Conservation (phyloP, 2,329 filamentous ascomycete species). For the Colletotrichum neosansevieriae region DNA sequence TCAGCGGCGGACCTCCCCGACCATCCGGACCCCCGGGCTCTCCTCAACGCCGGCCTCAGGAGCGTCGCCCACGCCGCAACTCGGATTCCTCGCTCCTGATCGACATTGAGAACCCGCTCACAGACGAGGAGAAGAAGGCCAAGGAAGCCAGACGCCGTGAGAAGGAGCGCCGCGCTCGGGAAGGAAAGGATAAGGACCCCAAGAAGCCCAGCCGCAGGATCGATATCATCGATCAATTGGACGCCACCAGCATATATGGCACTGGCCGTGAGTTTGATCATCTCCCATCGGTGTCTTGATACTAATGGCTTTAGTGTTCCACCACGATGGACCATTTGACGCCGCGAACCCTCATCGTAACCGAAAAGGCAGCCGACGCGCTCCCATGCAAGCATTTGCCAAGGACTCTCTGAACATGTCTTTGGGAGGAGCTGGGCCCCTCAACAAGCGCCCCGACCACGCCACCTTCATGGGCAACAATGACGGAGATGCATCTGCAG, state of each 20-base stretch:
- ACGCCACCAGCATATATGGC: conserved; percentile 96
- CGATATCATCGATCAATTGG: conserved; percentile 95
- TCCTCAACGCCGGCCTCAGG: conserved; percentile 52
- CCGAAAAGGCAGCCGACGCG: conserved; percentile 81
- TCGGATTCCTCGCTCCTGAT: conserved; percentile 80
- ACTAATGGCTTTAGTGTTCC: conserved; percentile 75
- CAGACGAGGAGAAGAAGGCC: conserved; percentile 68
- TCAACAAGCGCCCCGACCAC: conserved; percentile 85
- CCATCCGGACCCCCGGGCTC: conserved; percentile 51
- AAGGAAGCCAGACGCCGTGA: conserved; percentile 64
- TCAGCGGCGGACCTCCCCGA: conserved; percentile 48
- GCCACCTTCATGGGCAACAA: conserved; percentile 86
- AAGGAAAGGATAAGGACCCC: conserved; percentile 60
- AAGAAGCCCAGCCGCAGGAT: conserved; percentile 67
- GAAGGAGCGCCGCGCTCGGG: conserved; percentile 63
- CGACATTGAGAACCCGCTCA: conserved; percentile 69
- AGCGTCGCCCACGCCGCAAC: conserved; percentile 75
- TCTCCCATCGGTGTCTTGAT: conserved; percentile 6
- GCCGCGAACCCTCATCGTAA: conserved; percentile 96
- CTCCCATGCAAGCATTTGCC: conserved; percentile 97
- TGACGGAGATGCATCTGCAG: conserved; percentile 86
- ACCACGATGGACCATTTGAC: conserved; percentile 97
- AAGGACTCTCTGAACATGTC: conserved; percentile 93
- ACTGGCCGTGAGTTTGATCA: conserved; percentile 77
- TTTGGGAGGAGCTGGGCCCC: conserved; percentile 86